Base-by-base conservation (phyloP, 2,329 filamentous ascomycete species). In the Talaromyces amestolkiae region DNA sequence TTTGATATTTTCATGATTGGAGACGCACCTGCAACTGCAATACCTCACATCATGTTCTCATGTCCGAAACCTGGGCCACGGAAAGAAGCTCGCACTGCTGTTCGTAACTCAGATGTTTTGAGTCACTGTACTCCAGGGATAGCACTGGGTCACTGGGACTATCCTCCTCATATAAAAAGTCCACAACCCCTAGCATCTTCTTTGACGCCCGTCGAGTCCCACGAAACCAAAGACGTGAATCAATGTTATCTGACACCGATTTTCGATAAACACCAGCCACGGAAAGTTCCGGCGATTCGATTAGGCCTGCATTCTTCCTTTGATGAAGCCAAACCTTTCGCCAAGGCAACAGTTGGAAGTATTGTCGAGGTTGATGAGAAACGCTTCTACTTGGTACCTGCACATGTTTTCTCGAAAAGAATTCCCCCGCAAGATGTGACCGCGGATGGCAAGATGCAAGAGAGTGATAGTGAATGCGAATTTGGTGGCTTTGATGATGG, bases 41-140 rank as follows among this genome's bases (percentile, higher is more conserved):
- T 61, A 0, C 58, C 58, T 35, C 41, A 61, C 19, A 61, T 61
- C 3, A 61, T 61, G 31, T 49, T 61, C 17, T 22, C 58, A 11
- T 61, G 24, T 19, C 35, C 19, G n/a, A 35, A 61, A 37, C 13
- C 0, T 1, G 41, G 10, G 6, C 24, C 41, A 24, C 15, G 41
- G 31, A 61, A 61, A 24, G 24, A 61, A n/a, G 58, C 41, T 35
- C 15, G 49, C 33, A n/a, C 39, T 49, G 41, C 58, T 19, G 8
- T 61, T 22, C 8, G 10, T 6, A 49, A 61, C 15, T 47, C 58
- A 5, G 17, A 61, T 2, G 35, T 61, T n/a, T n/a, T 60, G 15
- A 22, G 10, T 19, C 39, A 33, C 3, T 60, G 17, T n/a, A 31
- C 58, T 6, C 17, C 58, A 19, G 58, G 31, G 15, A 61, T 61